Evolutionary conservation across 2,329 filamentous ascomycete species (phyloP).

Genomic region (Geosmithia flava): DNA sequence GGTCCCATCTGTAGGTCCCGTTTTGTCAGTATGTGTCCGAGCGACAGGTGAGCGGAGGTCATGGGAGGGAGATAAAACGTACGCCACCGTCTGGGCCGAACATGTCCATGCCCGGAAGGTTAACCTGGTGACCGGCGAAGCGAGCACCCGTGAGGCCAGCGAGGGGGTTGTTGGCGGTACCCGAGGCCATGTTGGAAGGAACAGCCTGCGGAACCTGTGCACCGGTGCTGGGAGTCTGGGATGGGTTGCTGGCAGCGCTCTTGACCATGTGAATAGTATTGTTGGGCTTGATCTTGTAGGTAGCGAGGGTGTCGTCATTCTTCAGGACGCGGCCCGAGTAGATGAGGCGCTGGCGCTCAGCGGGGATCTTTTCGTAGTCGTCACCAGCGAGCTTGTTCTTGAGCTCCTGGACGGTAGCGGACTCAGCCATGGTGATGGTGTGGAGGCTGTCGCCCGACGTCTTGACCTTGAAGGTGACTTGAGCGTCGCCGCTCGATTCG

Average conservation of each 20-base stretch:
- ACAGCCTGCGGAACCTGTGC: slow-evolving; percentile 32
- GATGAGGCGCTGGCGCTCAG: slow-evolving; percentile 85
- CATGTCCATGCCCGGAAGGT: slow-evolving; percentile 73
- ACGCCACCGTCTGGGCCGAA: slow-evolving; percentile 94
- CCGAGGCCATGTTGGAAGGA: slow-evolving; percentile 67
- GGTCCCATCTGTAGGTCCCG: slow-evolving; percentile 63
- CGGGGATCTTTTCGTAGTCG: slow-evolving; percentile 77
- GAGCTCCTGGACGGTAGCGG: slow-evolving; percentile 69
- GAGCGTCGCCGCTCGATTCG: slow-evolving; percentile 50
- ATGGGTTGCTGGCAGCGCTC: slow-evolving; percentile 77
- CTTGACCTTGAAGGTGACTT: slow-evolving; percentile 95
- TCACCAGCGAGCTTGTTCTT: slow-evolving; percentile 75
- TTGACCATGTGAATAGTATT: slow-evolving; percentile 96
- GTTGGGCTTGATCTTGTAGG: slow-evolving; percentile 90
- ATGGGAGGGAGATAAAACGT: slow-evolving; percentile 27
- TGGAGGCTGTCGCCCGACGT: slow-evolving; percentile 85
- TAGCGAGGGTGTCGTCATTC: slow-evolving; percentile 72
- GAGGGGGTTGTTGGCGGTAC: slow-evolving; percentile 77
- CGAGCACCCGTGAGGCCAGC: slow-evolving; percentile 84
- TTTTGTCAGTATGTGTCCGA: slow-evolving; percentile 8
- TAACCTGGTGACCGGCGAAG: slow-evolving; percentile 76
- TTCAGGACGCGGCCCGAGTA: slow-evolving; percentile 97
- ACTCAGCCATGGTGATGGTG: slow-evolving; percentile 65
- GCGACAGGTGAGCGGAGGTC: background rate
- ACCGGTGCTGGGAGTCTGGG: slow-evolving; percentile 27